phyloP scores from a whole-genome alignment of 345 rosid species.

The Eucalyptus cladocalyx region DNA sequence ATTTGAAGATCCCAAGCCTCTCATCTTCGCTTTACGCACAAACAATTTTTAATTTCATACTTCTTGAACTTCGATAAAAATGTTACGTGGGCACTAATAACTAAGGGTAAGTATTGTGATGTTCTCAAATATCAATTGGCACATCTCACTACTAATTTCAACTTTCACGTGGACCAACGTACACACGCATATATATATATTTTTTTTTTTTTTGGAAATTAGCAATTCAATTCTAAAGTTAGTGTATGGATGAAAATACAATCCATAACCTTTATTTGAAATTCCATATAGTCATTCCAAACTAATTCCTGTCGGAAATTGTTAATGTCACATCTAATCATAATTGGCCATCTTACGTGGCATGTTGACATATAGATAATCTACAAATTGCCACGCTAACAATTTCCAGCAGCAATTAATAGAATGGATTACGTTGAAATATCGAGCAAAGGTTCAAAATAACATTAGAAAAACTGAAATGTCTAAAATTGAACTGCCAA shows the following conservation, averaged over 20 bases:
- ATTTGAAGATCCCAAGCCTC: neutral
- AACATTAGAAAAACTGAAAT: neutral
- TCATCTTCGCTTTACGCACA: neutral
- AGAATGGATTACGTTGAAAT: rapidly evolving
- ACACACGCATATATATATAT: rapidly evolving
- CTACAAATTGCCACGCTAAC: neutral
- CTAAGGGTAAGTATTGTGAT: neutral
- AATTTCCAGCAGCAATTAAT: neutral
- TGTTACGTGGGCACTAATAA: neutral
- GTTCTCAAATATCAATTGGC: neutral
- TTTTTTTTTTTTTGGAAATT: neutral
- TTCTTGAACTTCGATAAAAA: neutral
- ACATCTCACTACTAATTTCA: neutral
- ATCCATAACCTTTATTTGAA: neutral
- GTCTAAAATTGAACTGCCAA: neutral
- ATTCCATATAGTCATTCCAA: neutral
- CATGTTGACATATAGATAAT: neutral
- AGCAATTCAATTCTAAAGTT: neutral
- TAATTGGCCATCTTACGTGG: rapidly evolving
- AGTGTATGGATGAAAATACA: neutral
- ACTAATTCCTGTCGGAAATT: rapidly evolving
- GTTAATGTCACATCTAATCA: rapidly evolving
- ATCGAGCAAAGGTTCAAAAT: neutral
- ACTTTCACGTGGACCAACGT: neutral
- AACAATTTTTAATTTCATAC: neutral